Evolutionary conservation across 2,329 filamentous ascomycete genomes (phyloP).

Genomic region (Calonectria hawksworthii): DNA sequence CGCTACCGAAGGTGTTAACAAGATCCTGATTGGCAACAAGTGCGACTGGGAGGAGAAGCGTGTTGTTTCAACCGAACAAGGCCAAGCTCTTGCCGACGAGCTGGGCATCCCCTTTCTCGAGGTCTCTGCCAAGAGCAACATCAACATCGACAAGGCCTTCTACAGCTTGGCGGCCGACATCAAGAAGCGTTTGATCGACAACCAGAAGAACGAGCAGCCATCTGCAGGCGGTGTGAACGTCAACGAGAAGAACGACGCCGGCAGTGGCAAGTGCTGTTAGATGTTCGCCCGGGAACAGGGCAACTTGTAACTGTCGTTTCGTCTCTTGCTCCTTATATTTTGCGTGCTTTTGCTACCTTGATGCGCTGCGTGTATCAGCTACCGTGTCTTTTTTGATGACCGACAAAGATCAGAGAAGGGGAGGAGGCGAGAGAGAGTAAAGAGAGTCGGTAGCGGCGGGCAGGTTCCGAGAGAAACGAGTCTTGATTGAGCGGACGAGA

Average conservation of each 20-base stretch:
- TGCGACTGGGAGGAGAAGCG: constrained; percentile 99
- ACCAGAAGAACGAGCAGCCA: constrained; percentile 80
- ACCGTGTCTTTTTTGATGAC: constrained; percentile 34
- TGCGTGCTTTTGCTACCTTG: constrained; percentile 44
- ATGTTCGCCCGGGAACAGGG: constrained; percentile 26
- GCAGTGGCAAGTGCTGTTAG: constrained; percentile 84
- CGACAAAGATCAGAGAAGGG: constrained; percentile 23
- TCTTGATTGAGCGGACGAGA: constrained; percentile 18
- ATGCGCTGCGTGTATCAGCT: constrained; percentile 31
- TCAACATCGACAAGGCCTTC: constrained; percentile 99
- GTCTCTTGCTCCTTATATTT: constrained; percentile 38
- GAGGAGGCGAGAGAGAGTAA: constrained; percentile 8
- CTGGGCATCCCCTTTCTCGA: constrained; percentile 98
- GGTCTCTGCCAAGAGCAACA: constrained; percentile 98
- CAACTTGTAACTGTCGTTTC: constrained; percentile 39
- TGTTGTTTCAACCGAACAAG: constrained; percentile 91
- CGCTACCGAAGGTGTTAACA: constrained; percentile 98
- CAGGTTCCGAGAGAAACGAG: constrained; percentile 23
- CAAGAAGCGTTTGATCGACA: constrained; percentile 98
- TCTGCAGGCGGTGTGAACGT: constrained; percentile 76
- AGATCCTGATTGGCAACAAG: constrained; percentile 99
- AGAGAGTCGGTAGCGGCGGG: constrained; percentile 1
- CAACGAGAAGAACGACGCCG: constrained; percentile 70
- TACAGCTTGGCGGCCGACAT: constrained; percentile 96
- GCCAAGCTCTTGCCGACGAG: constrained; percentile 93